Evolutionary conservation across 2,329 filamentous ascomycete species (phyloP).

Genomic region (Neofusicoccum kwambonambiense): DNA sequence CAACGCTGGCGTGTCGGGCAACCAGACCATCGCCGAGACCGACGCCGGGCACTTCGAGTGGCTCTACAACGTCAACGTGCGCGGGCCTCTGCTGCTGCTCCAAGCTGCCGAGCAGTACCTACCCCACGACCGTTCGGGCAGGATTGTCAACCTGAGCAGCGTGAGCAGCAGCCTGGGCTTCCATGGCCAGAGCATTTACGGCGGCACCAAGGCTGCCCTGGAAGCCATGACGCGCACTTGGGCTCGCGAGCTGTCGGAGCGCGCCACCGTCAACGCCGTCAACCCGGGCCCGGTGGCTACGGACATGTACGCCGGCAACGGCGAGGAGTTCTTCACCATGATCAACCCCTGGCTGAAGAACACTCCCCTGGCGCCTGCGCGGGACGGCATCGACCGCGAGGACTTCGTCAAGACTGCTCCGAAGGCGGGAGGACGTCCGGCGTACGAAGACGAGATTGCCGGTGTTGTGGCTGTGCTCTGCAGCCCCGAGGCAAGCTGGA

Average conservation of each 20-base stretch:
- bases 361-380: conserved; percentile 63
- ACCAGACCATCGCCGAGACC: conserved; percentile 64
- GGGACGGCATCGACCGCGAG: conserved; percentile 61
- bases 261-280: conserved; percentile 63
- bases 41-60: conserved; percentile 64
- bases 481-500: conserved; percentile 69
- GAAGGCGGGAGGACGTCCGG: conserved; percentile 53
- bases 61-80: conserved; percentile 77
- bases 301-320: conserved; percentile 63
- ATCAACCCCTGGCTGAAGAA: conserved; percentile 62
- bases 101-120: conserved; percentile 71
- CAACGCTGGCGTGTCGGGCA: conserved; percentile 71
- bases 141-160: conserved; percentile 62
- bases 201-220: conserved; percentile 65
- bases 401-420: conserved; percentile 49
- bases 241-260: conserved; percentile 61
- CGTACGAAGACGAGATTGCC: conserved; percentile 69
- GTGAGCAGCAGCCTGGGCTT: conserved; percentile 58
- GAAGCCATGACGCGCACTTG: conserved; percentile 70
- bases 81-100: conserved; percentile 74
- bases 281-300: conserved; percentile 66
- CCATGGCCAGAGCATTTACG: conserved; percentile 60
- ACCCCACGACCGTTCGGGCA: conserved; percentile 64
- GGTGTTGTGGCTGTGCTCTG: conserved; percentile 77
- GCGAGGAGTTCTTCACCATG: conserved; percentile 56